Evolutionary conservation across 768 basidiomycete genomes (phyloP), one percentile per base, ranked within the genome.

Genomic region (Tricholoma sp.): DNA sequence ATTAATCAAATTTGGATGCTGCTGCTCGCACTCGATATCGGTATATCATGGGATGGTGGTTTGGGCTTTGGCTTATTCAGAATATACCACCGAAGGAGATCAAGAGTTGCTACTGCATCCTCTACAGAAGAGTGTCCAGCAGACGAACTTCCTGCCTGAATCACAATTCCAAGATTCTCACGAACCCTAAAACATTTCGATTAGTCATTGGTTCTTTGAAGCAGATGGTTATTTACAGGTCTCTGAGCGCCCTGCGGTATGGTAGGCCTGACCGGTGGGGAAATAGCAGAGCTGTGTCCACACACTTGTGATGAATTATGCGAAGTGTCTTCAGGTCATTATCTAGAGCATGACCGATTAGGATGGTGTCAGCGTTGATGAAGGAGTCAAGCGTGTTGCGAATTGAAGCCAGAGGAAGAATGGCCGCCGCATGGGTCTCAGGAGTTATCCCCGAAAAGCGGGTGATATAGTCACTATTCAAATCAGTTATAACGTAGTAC

Each of bases 261-360:
- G 96, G 95, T 10, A 82, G 76, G 0, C 85, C 81, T 24, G 77
- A 72, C 12, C 69, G 66, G 68, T 98, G 97, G 8, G 92, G 94
- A 64, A 95, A 96, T 12, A 98, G 74, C 13, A 89, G 73, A 0
- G 84, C 88, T 0, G 97, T 98, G 65, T 99, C 97, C 31, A 99
- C 80, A 58, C 93, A 86, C 58, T 77, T 82, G 57, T 81, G 79
- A 68, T 99, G 97, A 1, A 98, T 72, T 63, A 98, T 84, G 13
- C 97, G 80, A 59, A 99, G 73, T 7, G 96, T 88, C 68, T 88
- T 90, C 61, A 99, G 73, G 67, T 99, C 97, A 68, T 98, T 98
- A 59, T 98, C 96, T 17, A 98, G 77, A 0, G 87, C 91, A 70
- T 90, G 89, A 1, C 96, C 96, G 54, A 98, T 86, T 34, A 98